Evolutionary conservation across 2,329 filamentous ascomycete species (phyloP).

Genomic region (Aureobasidium zeae): DNA sequence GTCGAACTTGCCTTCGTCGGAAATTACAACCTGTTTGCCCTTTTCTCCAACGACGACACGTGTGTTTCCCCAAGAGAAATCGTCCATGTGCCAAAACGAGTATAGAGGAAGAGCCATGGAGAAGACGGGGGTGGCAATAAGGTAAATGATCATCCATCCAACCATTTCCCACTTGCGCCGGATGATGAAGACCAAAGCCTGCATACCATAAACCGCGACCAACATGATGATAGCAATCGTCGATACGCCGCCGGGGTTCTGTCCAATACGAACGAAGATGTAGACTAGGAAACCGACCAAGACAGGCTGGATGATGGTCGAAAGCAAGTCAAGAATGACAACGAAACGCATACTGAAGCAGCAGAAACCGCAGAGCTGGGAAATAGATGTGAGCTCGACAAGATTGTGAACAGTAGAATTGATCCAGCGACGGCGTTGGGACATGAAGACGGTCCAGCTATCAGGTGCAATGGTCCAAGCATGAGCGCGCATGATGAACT

Average conservation of each 20-base stretch:
- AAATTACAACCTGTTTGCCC: conserved; percentile 84
- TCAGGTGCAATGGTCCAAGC: conserved; percentile 97
- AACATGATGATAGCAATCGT: conserved; percentile 82
- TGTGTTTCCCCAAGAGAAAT: conserved; percentile 99
- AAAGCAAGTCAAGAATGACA: conserved; percentile 87
- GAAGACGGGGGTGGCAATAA: conserved; percentile 85
- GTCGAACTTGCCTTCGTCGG: conserved; percentile 97
- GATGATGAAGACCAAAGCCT: conserved; percentile 93
- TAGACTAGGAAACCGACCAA: conserved; percentile 85
- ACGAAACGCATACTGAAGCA: conserved; percentile 99
- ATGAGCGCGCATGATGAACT: conserved; percentile 85
- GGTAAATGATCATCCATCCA: conserved; percentile 96
- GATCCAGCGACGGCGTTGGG: conserved; percentile 98
- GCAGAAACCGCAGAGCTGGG: conserved; percentile 96
- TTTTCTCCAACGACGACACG: conserved; percentile 92
- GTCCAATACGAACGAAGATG: conserved; percentile 65
- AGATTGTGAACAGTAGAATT: conserved; percentile 98
- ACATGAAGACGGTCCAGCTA: conserved; percentile 88
- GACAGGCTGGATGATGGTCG: conserved; percentile 84
- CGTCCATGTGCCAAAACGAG: conserved; percentile 99
- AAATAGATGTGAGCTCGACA: conserved; percentile 85
- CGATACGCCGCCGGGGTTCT: conserved; percentile 57
- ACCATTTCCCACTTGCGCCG: conserved; percentile 99
- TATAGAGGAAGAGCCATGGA: conserved; percentile 84
- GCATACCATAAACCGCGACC: conserved; percentile 92